Evolutionary conservation across 768 basidiomycete species (phyloP).

Genomic region (Lentinula guzmanii): DNA sequence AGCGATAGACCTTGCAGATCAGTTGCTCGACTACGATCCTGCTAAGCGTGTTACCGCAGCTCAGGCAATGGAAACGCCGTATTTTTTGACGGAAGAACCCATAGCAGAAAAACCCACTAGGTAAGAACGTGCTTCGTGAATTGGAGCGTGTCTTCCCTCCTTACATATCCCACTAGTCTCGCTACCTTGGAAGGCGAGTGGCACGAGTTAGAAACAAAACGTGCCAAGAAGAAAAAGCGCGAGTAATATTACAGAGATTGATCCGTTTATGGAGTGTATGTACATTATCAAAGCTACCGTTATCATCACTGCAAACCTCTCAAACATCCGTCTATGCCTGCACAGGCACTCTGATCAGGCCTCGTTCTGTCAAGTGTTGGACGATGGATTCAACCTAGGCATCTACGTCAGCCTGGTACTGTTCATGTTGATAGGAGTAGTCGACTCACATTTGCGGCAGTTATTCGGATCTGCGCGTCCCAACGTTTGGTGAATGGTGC

Average conservation of each 20-base stretch:
- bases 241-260: constrained; percentile 8
- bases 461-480: constrained; percentile 90
- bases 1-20: constrained; percentile 83
- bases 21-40: constrained; percentile 79
- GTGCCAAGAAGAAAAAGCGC: constrained; percentile 74
- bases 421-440: neutral
- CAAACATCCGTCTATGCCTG: constrained; percentile 7
- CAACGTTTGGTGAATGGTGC: constrained; percentile 91
- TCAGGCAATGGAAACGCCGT: constrained; percentile 76
- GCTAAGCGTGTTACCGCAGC: constrained; percentile 64
- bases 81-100: constrained; percentile 82
- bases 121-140: constrained; percentile 39
- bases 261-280: constrained; percentile 4
- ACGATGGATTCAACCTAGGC: constrained; percentile 81
- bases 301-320: constrained; percentile 18
- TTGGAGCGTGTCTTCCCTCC: constrained; percentile 5
- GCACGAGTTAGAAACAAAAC: constrained; percentile 96
- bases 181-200: constrained; percentile 87
- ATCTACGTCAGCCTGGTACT: neutral
- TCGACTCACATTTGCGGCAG: constrained; percentile 71
- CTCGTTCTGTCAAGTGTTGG: constrained; percentile 72
- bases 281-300: constrained; percentile 23
- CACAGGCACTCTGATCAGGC: constrained; percentile 40
- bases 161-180: constrained; percentile 40
- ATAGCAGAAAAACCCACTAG: constrained; percentile 66